Evolutionary conservation across 176 grass and related monocot species (phyloP), one percentile per base, ranked within the genome.

Genomic region (Urochloa ruziziensis): DNA sequence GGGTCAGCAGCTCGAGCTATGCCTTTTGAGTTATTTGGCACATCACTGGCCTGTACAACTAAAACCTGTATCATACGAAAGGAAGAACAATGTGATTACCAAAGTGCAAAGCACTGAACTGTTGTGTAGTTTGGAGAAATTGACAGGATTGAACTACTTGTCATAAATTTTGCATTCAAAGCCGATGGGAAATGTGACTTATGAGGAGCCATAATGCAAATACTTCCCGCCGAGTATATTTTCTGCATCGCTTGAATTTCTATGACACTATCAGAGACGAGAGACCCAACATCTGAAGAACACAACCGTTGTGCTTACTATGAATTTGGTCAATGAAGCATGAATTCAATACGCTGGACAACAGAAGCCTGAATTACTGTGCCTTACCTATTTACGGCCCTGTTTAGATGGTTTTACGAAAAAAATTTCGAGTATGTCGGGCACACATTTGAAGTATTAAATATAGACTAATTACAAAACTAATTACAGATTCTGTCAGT

Each of bases 11-110:
- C 61, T 70, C 52, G 56, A 72, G 61, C 27, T 85, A 56, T 36
- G 3, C 8, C 44, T 49, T 70, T 84, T 21, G 48, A 80, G 70
- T 88, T 40, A 61, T 80, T 57, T 34, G 70, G 33, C 18, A 11
- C 51, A 73, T 94, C 68, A 0, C 39, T 85, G 72, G 90, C 67
- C 46, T 83, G 88, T 67, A 94, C 73, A 63, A 97, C 88, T 72
- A 92, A 84, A 53, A 94, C 66, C 92, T 94, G 85, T 63, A 84
- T 85, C 13, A 7, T 61, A 73, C 57, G 52, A 39, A 75, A 62
- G 49, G 48, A 43, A 34, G 10, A 82, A 19, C 0, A 67, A 74
- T 67, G 28, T 88, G 27, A 80, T 60, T 61, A 77, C 51, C 62
- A 69, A 69, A 66, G n/a, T 9, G 18, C 59, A 35, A n/a, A 11